Conservation (phyloP, 192 early-diverging fungal genomes). For the Coemansia sp. region DNA sequence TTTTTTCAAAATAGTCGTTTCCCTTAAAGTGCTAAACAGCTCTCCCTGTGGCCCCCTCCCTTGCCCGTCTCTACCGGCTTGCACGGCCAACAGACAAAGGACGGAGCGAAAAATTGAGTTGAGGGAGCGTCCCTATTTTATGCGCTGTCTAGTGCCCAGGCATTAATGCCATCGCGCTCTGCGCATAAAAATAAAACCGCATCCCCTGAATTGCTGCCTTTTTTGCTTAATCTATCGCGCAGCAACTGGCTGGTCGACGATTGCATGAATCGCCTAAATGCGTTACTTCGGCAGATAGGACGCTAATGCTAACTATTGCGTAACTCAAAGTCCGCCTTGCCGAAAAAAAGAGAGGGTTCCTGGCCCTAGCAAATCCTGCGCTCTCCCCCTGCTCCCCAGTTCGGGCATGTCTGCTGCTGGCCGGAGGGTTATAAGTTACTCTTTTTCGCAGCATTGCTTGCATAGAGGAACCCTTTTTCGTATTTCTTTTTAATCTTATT, state of each 20-base stretch:
- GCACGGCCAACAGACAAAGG: no score
- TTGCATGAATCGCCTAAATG: slow-evolving; percentile 1
- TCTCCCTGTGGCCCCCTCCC: no score
- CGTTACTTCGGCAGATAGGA: no score
- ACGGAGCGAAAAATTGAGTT: no score
- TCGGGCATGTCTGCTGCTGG: not conserved
- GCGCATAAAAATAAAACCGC: slow-evolving; percentile 5
- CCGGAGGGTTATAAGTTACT: slow-evolving; percentile 6
- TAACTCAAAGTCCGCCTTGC: not conserved
- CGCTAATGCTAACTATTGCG: no score
- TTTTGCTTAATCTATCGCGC: not conserved
- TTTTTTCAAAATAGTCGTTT: no score
- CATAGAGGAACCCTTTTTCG: not conserved
- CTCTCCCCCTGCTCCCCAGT: slow-evolving; percentile 1
- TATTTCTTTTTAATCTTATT: not conserved
- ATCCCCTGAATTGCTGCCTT: not conserved
- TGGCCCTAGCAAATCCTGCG: not conserved
- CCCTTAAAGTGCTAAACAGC: no score
- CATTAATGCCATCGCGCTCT: slow-evolving; percentile 11
- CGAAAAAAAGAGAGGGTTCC: no score
- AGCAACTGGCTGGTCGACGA: not conserved
- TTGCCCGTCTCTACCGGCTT: no score
- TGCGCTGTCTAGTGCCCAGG: slow-evolving; percentile 2
- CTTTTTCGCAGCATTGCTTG: not conserved
- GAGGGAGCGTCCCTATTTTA: no score